phyloP scores from a whole-genome alignment of 306 rosid species.

The Citrullus mucosospermus region DNA sequence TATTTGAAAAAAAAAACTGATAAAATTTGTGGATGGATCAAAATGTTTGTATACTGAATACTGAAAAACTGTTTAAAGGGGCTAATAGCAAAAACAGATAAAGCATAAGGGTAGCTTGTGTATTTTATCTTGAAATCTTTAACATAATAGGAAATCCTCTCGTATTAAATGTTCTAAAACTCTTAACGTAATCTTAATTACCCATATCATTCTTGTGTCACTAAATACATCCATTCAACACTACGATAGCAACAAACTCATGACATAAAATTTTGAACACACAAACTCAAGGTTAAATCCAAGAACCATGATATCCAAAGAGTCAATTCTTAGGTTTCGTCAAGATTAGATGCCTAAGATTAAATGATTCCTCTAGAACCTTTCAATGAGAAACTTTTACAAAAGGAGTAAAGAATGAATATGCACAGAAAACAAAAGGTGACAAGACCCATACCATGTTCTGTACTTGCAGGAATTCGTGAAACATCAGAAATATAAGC shows the following conservation, averaged over 20 bases:
- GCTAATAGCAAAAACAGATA: neutral
- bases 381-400: neutral
- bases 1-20: neutral
- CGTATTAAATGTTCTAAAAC: neutral
- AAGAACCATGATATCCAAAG: neutral
- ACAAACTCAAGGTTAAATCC: neutral
- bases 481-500: conserved; percentile 96
- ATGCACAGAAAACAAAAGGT: neutral
- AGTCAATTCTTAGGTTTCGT: neutral
- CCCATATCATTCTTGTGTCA: neutral
- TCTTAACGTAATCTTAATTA: neutral
- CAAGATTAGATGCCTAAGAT: neutral
- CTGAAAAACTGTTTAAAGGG: no score
- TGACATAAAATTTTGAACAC: neutral
- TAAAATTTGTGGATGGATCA: no score
- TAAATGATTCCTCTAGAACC: neutral
- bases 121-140: neutral
- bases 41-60: no score
- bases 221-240: neutral
- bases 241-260: neutral
- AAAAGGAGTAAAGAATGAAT: neutral
- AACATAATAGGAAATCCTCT: neutral
- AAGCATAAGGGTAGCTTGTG: neutral
- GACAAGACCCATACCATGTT: conserved; percentile 31
- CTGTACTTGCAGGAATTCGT: conserved; percentile 77